Evolutionary conservation across 176 grass and related monocot genomes (phyloP).

Genomic region (Stipa capillata): DNA sequence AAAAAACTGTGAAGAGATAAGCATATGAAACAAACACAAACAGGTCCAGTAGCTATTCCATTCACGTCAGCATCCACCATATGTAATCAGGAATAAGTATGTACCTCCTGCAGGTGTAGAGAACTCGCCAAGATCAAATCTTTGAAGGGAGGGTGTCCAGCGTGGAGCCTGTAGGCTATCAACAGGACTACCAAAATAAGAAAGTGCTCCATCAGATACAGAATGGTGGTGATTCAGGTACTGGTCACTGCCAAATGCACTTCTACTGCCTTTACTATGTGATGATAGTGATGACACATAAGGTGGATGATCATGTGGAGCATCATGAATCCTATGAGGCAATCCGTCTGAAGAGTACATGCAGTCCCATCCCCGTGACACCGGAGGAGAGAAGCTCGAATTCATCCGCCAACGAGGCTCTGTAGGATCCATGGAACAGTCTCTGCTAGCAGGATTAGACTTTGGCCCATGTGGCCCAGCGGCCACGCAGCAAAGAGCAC

Average conservation of each 20-base stretch:
- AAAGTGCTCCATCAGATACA: constrained; percentile 87
- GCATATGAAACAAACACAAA: not conserved
- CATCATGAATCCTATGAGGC: constrained; percentile 49
- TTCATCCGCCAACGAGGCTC: constrained; percentile 84
- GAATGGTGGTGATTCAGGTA: constrained; percentile 81
- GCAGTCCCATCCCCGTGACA: constrained; percentile 65
- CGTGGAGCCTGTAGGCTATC: constrained; percentile 67
- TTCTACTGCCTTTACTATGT: constrained; percentile 62
- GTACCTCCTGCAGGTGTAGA: constrained; percentile 76
- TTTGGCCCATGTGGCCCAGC: constrained; percentile 95
- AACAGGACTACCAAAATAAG: constrained; percentile 83
- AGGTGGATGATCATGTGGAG: constrained; percentile 38
- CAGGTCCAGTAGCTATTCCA: not conserved
- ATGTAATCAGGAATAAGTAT: constrained; percentile 21
- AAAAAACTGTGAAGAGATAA: not conserved
- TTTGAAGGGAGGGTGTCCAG: constrained; percentile 81
- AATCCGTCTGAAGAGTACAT: constrained; percentile 56
- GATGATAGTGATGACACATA: constrained; percentile 50
- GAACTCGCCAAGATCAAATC: constrained; percentile 89
- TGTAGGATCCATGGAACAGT: constrained; percentile 79
- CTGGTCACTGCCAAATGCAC: constrained; percentile 54
- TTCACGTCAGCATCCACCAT: not conserved
- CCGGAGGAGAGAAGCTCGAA: constrained; percentile 86
- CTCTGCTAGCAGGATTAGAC: constrained; percentile 55
- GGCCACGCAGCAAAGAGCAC: constrained; percentile 96